These are phyloP conservation scores for Populus deltoides DNA, from an alignment of 345 rosid genomes.

Conservation along the genomic window DNA sequence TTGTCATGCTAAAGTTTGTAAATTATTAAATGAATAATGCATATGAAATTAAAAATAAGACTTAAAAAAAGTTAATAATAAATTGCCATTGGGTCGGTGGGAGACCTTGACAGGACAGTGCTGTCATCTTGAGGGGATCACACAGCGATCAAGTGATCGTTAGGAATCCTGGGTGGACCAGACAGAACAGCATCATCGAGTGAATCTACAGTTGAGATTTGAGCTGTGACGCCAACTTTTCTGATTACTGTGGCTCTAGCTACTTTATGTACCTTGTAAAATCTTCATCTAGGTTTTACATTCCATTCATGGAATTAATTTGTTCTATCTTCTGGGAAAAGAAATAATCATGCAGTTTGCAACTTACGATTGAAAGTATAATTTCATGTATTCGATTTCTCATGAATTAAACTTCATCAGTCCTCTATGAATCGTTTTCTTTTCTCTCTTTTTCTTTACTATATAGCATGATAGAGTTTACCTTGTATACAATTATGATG, in stretches of 20 bases:
- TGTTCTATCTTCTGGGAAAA: too few relatives aligned
- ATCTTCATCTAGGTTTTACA: neutral
- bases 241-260: neutral
- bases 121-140: neutral
- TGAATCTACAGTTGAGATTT: neutral
- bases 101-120: neutral
- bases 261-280: neutral
- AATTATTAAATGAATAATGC: neutral
- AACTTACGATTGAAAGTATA: too few relatives aligned
- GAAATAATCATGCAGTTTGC: too few relatives aligned
- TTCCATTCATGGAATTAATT: too few relatives aligned
- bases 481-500: too few relatives aligned
- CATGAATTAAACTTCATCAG: too few relatives aligned
- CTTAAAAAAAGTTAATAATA: neutral
- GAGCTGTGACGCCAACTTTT: conserved; percentile 14
- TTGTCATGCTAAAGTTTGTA: neutral
- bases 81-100: neutral
- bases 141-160: neutral
- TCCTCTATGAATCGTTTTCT: neutral
- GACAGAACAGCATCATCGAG: neutral
- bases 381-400: too few relatives aligned
- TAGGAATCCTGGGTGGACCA: conserved; percentile 2
- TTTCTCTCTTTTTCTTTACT: too few relatives aligned
- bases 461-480: too few relatives aligned
- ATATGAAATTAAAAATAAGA: neutral